Evolutionary conservation across 371 early-diverging fungal genomes (phyloP), one percentile per base, ranked within the genome.

Genomic region (Mucor piriformis): DNA sequence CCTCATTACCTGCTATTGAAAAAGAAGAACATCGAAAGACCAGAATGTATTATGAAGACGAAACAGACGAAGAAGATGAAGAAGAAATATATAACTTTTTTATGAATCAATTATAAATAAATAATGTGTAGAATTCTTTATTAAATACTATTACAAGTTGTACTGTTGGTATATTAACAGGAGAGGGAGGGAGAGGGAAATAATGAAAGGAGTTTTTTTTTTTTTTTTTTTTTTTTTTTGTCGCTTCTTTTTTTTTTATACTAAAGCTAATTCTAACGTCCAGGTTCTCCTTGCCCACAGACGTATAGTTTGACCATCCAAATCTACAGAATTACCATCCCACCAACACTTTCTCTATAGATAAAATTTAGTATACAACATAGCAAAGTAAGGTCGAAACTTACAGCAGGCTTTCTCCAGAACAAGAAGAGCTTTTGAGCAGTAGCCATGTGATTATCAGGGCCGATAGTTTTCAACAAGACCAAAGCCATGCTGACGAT

Each of bases 271-370:
- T 68, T 92, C 93, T 56, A 92, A 72, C 12, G 92, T 91, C 93
- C 93, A 92, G 35, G 89, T 91, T 52, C 92, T 80, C 67, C 93
- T 76, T 65, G 89, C 89, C 93, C 93, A 92, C 56, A 92, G 66
- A 61, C 88, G 79, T 48, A 91, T 83, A 12, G 86, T 74, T 52
- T 84, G 73, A 59, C 79, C 77, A 35, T 82, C 78, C 5, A 89
- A 71, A 58, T 84, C 82, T 20, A 87, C 81, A 49, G 88, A 84
- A 49, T 74, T 83, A 13, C 90, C 90, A 69, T 92, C 92, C 93
- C 93, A 92, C 93, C 93, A 60, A 27, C 65, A 69, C 48, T 69
- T 69, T 58, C 69, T 56, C 69, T 69, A 64, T 15, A 11, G 37
- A 54, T 43, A 35, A 54, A 23, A 6, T n/a, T 16, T 15, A 44